Base-by-base conservation (phyloP, 1,284 basidiomycete genomes). In the Gomphus bonarii region DNA sequence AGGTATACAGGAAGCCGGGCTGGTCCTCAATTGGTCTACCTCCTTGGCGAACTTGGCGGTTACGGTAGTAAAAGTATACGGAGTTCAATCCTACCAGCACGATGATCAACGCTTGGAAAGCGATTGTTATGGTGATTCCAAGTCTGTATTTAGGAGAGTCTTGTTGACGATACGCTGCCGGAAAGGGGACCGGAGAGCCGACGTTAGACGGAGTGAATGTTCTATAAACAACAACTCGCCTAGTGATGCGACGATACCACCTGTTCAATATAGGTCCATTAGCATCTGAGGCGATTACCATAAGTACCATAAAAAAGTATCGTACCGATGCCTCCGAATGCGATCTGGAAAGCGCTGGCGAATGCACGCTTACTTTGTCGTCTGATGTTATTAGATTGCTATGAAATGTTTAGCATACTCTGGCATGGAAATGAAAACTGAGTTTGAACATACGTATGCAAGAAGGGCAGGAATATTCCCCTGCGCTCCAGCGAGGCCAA, bases 351-450 rank as follows among this genome's bases (percentile, higher is more conserved):
- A n/a, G 56, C 56, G 22, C 49, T 58, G 36, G 56, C 35, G 42
- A 58, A 58, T 4, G 56, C 20, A n/a, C 56, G 56, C 35, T 58
- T 58, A 28, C 56, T 58, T 47, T 58, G 56, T 47, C 40, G 38
- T 28, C 56, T 48, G 28, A 58, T 53, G n/a, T 58, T 58, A 36
- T 58, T 58, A 11, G 56, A 58, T 58, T 58, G 56, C 56, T 58
- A 31, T 14, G 28, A 12, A 9, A 44, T 3, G 11, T 6, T 43
- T 25, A 8, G 20, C 9, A 18, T 36, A 12, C 22, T n/a, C 20
- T 20, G n/a, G 22, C 11, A 25, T 38, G 18, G 31, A 36, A 22
- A 35, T 56, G 18, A 36, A 30, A 25, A 22, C 35, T 6, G 16
- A 20, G 36, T n/a, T 16, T n/a, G 14, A 22, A 43, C 56, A 30